Evolutionary conservation across 2,329 filamentous ascomycete genomes (phyloP).

Genomic region (Penicillium griseofulvum): DNA sequence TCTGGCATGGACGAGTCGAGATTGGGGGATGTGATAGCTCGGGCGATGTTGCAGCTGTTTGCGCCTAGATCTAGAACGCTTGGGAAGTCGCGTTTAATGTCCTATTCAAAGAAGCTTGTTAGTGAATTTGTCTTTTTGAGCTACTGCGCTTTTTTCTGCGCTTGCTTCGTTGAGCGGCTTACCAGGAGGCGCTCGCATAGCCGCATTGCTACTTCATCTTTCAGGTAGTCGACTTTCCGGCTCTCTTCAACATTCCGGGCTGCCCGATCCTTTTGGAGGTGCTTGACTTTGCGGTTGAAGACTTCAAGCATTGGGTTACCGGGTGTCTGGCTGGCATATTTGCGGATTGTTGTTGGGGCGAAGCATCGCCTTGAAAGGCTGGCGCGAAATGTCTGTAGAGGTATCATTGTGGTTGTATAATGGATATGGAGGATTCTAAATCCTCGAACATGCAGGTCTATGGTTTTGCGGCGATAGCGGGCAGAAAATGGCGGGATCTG

Average conservation of each 20-base stretch:
- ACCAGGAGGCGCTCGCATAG: slow-evolving; percentile 83
- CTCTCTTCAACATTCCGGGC: slow-evolving; percentile 68
- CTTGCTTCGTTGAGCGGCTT: slow-evolving; percentile 20
- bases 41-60: slow-evolving; percentile 91
- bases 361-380: slow-evolving; percentile 16
- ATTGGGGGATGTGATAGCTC: slow-evolving; percentile 69
- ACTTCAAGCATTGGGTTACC: slow-evolving; percentile 79
- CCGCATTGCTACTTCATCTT: slow-evolving; percentile 83
- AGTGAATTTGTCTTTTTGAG: not conserved
- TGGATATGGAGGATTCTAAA: slow-evolving; percentile 2
- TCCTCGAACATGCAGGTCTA: slow-evolving; percentile 3
- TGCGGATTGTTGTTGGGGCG: slow-evolving; percentile 35
- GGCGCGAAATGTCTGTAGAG: slow-evolving; percentile 17
- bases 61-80: slow-evolving; percentile 88
- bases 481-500: slow-evolving; percentile 18
- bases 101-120: slow-evolving; percentile 43
- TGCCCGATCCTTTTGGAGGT: slow-evolving; percentile 85
- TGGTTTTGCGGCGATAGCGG: slow-evolving; percentile 3
- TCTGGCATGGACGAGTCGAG: slow-evolving; percentile 55
- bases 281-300: slow-evolving; percentile 86
- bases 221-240: slow-evolving; percentile 83
- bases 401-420: slow-evolving; percentile 15
- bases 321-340: slow-evolving; percentile 75
- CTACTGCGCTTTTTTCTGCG: not conserved
- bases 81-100: slow-evolving; percentile 86